A percentile compares a stretch with the other conserved stretches of the same genome.
Conservation (phyloP, 1,284 basidiomycete genomes). For the Gymnopus androsaceus region DNA sequence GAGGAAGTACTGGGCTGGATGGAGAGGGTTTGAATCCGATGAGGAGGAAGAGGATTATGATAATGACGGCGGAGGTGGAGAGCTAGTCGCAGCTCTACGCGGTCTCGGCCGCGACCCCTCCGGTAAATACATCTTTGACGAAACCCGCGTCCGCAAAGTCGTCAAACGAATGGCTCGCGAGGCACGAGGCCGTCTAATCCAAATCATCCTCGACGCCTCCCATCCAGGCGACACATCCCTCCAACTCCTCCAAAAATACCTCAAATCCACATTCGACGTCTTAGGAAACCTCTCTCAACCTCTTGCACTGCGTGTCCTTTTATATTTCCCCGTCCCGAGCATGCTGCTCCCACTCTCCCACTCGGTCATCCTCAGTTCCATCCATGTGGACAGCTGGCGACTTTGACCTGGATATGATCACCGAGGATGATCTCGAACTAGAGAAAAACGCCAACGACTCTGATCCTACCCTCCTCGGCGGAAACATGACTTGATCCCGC, state of each 20-base stretch:
- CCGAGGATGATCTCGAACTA: too few species aligned
- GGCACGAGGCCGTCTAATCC: slow-evolving; percentile 71
- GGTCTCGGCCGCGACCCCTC: slow-evolving; percentile 34
- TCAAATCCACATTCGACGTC: slow-evolving; percentile 79
- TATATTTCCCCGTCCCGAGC: slow-evolving; percentile 64
- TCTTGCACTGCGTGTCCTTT: slow-evolving; percentile 68
- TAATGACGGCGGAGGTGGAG: background rate
- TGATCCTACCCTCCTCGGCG: slow-evolving; percentile 10
- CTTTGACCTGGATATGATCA: slow-evolving; percentile 43
- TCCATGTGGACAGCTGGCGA: slow-evolving; percentile 30
- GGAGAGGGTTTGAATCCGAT: slow-evolving; percentile 27
- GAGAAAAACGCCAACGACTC: slow-evolving; percentile 54
- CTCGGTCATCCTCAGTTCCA: slow-evolving; percentile 24
- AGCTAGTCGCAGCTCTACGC: slow-evolving; percentile 49
- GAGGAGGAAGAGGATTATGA: slow-evolving; percentile 10
- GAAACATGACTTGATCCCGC: slow-evolving; percentile 5
- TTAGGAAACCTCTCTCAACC: slow-evolving; percentile 72
- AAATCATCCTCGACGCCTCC: slow-evolving; percentile 62
- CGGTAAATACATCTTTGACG: slow-evolving; percentile 60
- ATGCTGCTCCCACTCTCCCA: slow-evolving; percentile 44
- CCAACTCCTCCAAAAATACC: slow-evolving; percentile 83
- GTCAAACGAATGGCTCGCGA: slow-evolving; percentile 63
- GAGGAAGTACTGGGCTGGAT: slow-evolving; percentile 16
- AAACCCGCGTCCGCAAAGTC: slow-evolving; percentile 65
- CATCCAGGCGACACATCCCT: slow-evolving; percentile 77